Evolutionary conservation across 768 basidiomycete species (phyloP).

Genomic region (Lactarius hengduanensis): DNA sequence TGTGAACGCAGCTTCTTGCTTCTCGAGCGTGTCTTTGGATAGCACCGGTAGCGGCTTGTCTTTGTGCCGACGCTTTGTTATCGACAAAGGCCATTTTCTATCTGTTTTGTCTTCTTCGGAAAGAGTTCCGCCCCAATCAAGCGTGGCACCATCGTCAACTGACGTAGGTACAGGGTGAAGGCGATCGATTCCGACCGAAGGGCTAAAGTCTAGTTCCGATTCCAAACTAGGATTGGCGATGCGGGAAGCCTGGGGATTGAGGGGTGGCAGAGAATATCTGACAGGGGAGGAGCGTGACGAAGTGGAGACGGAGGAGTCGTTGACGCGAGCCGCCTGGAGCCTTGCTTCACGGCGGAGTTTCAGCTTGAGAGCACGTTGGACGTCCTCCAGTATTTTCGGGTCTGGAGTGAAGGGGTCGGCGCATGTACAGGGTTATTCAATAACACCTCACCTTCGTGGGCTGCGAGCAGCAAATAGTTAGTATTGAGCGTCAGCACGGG

Average conservation of each 20-base stretch:
- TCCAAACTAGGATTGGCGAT: slow-evolving; percentile 30
- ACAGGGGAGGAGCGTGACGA: slow-evolving; percentile 30
- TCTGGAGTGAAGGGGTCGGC: slow-evolving; percentile 43
- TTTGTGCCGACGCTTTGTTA: slow-evolving; percentile 59
- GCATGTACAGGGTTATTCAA: slow-evolving; percentile 12
- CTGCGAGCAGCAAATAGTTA: slow-evolving; percentile 39
- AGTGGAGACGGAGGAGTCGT: slow-evolving; percentile 30
- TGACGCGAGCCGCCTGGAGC: slow-evolving; percentile 35
- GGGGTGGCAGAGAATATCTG: slow-evolving; percentile 33
- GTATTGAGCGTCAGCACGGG: not conserved
- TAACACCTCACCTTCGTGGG: slow-evolving; percentile 65
- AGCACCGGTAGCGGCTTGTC: slow-evolving; percentile 51
- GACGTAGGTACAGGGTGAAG: slow-evolving; percentile 69
- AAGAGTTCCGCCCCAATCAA: slow-evolving; percentile 68
- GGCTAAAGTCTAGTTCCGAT: slow-evolving; percentile 68
- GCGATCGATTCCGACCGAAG: slow-evolving; percentile 49
- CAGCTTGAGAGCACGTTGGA: slow-evolving; percentile 69
- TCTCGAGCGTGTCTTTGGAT: slow-evolving; percentile 48
- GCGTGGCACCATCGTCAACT: slow-evolving; percentile 61
- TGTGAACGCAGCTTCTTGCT: slow-evolving; percentile 56
- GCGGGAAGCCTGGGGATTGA: slow-evolving; percentile 34
- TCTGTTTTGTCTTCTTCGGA: slow-evolving; percentile 59
- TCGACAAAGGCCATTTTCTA: slow-evolving; percentile 57
- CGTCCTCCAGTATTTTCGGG: slow-evolving; percentile 77
- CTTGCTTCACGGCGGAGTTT: slow-evolving; percentile 77